These are phyloP conservation scores for Mycena sanguinolenta DNA, from an alignment of 768 basidiomycete genomes.

Conservation along the genomic window DNA sequence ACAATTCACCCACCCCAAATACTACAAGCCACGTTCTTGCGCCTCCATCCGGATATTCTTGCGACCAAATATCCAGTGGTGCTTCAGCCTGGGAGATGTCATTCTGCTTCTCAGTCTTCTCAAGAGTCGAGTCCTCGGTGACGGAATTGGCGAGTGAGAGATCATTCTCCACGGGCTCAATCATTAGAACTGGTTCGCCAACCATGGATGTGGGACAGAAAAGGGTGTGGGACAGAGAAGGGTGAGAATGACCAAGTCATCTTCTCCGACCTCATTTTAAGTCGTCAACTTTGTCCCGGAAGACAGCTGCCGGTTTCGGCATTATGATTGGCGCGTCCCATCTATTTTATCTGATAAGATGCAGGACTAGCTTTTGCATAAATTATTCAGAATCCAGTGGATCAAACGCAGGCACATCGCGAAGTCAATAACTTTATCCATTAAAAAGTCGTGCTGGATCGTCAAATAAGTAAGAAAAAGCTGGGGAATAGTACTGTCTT, in stretches of 20 bases:
- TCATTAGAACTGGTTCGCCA: neutral
- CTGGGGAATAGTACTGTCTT: neutral
- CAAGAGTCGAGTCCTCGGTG: conserved; percentile 12
- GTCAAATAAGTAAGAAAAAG: neutral
- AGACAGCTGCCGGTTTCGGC: too few relatives aligned
- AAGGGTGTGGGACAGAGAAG: too few relatives aligned
- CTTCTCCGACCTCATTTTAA: neutral
- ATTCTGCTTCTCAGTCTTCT: conserved; percentile 13
- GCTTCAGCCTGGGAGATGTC: neutral
- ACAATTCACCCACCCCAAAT: conserved; percentile 19
- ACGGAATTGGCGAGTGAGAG: neutral
- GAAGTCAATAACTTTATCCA: conserved; percentile 1
- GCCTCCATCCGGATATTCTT: conserved; percentile 34
- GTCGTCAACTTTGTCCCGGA: conserved; percentile 8
- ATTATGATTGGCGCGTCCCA: too few relatives aligned
- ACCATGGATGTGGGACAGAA: conserved; percentile 13
- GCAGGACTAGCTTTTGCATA: too few relatives aligned
- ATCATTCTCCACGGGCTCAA: conserved; percentile 20
- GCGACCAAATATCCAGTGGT: conserved; percentile 23
- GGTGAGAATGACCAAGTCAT: neutral
- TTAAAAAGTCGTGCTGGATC: conserved; percentile 14
- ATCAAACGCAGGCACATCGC: too few relatives aligned
- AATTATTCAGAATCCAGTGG: too few relatives aligned
- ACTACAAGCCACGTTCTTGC: conserved; percentile 32
- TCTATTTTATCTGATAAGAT: too few relatives aligned